A percentile compares a stretch with the other conserved stretches of the same genome.
phyloP scores from a whole-genome alignment of 1,284 basidiomycete species.

The Sanguinoderma infundibulare region DNA sequence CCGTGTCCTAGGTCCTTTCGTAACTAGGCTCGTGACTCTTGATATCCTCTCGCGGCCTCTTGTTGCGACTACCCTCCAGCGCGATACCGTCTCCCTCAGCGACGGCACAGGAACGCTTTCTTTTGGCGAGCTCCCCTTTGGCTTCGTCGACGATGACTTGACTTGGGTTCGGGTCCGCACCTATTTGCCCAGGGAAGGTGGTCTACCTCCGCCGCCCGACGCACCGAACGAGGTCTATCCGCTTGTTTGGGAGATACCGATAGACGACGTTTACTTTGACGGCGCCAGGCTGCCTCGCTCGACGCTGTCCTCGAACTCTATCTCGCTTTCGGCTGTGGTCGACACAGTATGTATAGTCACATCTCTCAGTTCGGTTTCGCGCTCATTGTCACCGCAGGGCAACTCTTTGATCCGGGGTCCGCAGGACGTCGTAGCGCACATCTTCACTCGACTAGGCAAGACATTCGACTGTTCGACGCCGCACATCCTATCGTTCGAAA shows the following conservation, averaged over 20 bases:
- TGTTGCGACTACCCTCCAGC: conserved; percentile 40
- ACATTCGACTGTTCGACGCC: conserved; percentile 49
- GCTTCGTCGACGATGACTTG: conserved; percentile 37
- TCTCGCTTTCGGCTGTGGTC: conserved; percentile 50
- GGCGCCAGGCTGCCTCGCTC: conserved; percentile 51
- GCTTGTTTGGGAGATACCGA: conserved; percentile 55
- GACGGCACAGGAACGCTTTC: conserved; percentile 42
- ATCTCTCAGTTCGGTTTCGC: conserved; percentile 4
- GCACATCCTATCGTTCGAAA: conserved; percentile 62
- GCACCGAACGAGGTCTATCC: conserved; percentile 41
- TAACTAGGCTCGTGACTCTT: conserved; percentile 32
- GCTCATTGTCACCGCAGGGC: conserved; percentile 31
- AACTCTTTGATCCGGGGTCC: conserved; percentile 45
- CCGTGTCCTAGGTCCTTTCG: conserved; percentile 33
- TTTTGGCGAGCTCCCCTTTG: conserved; percentile 43
- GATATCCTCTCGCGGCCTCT: conserved; percentile 29
- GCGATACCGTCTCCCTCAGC: conserved; percentile 41
- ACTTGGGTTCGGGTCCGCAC: conserved; percentile 45
- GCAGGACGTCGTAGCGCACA: conserved; percentile 40
- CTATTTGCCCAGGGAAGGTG: conserved; percentile 41
- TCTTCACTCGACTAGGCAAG: conserved; percentile 38
- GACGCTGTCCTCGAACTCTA: conserved; percentile 37
- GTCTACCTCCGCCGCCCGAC: conserved; percentile 36
- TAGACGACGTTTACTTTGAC: conserved; percentile 62
- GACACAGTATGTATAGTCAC: conserved; percentile 45